Base-by-base conservation (phyloP, 2,329 filamentous ascomycete genomes). In the Nothomitra cinnamomea region DNA sequence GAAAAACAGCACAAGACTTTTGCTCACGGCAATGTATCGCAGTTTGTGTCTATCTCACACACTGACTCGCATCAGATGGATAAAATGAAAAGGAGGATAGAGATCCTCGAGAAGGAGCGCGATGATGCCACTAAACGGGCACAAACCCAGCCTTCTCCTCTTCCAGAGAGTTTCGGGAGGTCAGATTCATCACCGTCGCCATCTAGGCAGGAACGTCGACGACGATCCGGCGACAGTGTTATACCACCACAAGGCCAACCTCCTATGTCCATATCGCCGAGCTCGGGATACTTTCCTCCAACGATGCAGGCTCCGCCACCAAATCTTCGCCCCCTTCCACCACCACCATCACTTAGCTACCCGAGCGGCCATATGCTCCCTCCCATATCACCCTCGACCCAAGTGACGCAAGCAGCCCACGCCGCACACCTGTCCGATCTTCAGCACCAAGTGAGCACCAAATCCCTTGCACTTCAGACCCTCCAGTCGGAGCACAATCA, bases 401-500 rank as follows among this genome's bases (percentile, higher is more conserved):
- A 40, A 19, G 22, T 40, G 40, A 43, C 43, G 13, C 36, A 52
- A 22, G 60, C 67, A 6, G 66, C 66, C 17, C 67, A 69, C 38
- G 58, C 61, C 17, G 63, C 63, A 15, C 69, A 72, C 54, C 62
- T 74, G 19, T 67, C 72, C 51, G 70, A 73, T 51, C 65, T 78
- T 6, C 75, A 77, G 58, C 74, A 76, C 59, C 72, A 77, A 60
- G 67, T 77, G 38, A 74, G 70, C 15, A 64, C 76, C 54, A 76
- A 77, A 57, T 72, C 74, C 3, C 64, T 76, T 17, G 70, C 71
- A 12, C 66, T 76, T 21, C 71, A 74, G 56, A 75, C 72, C 1
- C 64, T 78, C 5, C 74, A 76, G 59, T 66, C 67, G n/a, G 75
- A 78, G 61, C 74, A 78, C 58, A 69, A 75, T 53, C 69, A 67